These are phyloP conservation scores for Sporothrix euskadiensis DNA, from an alignment of 2,329 filamentous ascomycete genomes.

Conservation along the genomic window DNA sequence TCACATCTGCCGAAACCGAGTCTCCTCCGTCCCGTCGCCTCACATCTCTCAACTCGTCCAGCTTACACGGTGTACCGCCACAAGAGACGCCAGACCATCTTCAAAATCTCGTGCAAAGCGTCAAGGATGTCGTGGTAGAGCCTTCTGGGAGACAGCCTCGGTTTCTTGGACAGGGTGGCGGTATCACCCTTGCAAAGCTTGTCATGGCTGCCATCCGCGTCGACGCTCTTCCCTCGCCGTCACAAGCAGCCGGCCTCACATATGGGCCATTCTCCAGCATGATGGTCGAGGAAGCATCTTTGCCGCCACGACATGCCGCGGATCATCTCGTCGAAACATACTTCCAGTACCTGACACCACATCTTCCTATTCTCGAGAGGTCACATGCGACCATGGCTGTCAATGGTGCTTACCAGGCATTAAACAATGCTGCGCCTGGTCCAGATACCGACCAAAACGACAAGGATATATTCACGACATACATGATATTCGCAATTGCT, in stretches of 20 bases:
- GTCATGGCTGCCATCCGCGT: constrained; percentile 14
- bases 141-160: neutral
- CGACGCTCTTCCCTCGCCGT: neutral
- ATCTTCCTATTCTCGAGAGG: neutral
- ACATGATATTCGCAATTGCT: constrained; percentile 3
- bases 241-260: neutral
- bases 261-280: constrained; percentile 4
- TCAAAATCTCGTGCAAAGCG: neutral
- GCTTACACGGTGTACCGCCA: neutral
- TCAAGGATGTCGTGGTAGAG: constrained; percentile 2
- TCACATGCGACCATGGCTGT: neutral
- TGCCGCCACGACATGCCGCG: neutral
- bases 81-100: neutral
- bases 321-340: constrained; percentile 9
- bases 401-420: neutral
- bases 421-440: neutral
- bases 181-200: constrained; percentile 3
- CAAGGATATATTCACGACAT: neutral
- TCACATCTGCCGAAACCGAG: neutral
- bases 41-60: neutral
- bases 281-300: neutral
- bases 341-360: neutral
- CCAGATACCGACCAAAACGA: neutral
- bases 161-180: constrained; percentile 10
- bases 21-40: neutral